Conservation (phyloP, 2,329 filamentous ascomycete genomes). For the Fusarium nisikadoi region DNA sequence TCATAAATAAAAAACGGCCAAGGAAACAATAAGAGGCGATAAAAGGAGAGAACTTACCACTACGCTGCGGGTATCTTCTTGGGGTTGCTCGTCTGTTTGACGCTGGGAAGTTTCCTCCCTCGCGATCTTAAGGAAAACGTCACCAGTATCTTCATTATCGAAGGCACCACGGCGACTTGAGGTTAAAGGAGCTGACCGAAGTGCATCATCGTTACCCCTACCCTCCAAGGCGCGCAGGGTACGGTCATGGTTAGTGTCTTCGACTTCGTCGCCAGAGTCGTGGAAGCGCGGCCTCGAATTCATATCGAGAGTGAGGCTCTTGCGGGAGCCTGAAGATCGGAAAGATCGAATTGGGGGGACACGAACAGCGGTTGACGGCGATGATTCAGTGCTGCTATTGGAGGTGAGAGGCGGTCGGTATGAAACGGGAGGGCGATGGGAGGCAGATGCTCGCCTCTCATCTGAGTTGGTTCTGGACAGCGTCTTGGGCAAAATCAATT, state of each 20-base stretch:
- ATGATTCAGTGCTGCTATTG: conserved; percentile 45
- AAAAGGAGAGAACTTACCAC: conserved; percentile 56
- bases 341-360: conserved; percentile 67
- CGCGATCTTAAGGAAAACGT: conserved; percentile 69
- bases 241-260: conserved; percentile 60
- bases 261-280: conserved; percentile 56
- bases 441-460: conserved; percentile 57
- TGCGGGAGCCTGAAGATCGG: conserved; percentile 67
- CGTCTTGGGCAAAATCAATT: conserved; percentile 59
- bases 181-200: conserved; percentile 55
- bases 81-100: conserved; percentile 48
- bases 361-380: conserved; percentile 50
- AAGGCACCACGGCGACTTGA: conserved; percentile 49
- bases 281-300: conserved; percentile 57
- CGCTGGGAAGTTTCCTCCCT: conserved; percentile 61
- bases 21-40: conserved; percentile 1
- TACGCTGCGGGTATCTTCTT: conserved; percentile 51
- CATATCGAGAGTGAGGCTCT: conserved; percentile 65
- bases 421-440: conserved; percentile 60
- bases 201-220: conserved; percentile 40
- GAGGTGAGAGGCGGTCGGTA: conserved; percentile 56
- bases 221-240: conserved; percentile 64
- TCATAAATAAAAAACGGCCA: not conserved
- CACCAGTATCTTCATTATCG: conserved; percentile 64
- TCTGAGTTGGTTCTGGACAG: conserved; percentile 55